phyloP scores from a whole-genome alignment of 805 yeast genomes.

The Metschnikowia dekortorum region DNA sequence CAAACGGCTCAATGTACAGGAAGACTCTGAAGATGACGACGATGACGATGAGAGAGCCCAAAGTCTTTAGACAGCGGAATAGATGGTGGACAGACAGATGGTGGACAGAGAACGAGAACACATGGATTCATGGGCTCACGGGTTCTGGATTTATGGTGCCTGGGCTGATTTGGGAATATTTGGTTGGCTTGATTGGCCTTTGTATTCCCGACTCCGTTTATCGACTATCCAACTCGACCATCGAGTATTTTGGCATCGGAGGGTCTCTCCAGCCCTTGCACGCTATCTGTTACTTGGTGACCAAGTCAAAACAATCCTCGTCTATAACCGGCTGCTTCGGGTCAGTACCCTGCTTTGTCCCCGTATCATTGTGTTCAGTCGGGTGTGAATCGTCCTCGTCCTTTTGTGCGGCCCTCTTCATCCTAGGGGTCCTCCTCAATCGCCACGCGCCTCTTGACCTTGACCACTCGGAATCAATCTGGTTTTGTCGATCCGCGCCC shows the following conservation, averaged over 20 bases:
- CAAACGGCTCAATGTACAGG: conserved; percentile 34
- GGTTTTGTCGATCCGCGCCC: no score
- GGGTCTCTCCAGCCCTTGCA: neutral
- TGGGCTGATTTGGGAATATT: no score
- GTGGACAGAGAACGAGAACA: neutral
- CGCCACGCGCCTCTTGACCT: conserved; percentile 32
- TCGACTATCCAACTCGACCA: no score
- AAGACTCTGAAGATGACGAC: conserved; percentile 31
- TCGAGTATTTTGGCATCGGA: no score
- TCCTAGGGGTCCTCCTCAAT: conserved; percentile 56
- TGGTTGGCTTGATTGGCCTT: no score
- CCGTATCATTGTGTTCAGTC: no score
- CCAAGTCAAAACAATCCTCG: conserved; percentile 93
- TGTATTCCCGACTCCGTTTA: no score
- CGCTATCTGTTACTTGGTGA: conserved; percentile 40
- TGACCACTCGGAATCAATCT: no score
- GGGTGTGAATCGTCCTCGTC: no score
- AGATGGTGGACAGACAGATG: neutral
- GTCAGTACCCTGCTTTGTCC: conserved; percentile 23
- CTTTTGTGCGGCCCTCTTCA: no score
- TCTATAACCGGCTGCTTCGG: conserved; percentile 51
- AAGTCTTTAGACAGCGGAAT: neutral
- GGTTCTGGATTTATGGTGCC: no score
- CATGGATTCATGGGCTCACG: neutral
- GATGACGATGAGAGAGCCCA: conserved; percentile 26